Percentiles rank a stretch among this genome's conserved stretches.
Evolutionary conservation across 345 rosid species (phyloP).

Genomic region (Dovyalis caffra): DNA sequence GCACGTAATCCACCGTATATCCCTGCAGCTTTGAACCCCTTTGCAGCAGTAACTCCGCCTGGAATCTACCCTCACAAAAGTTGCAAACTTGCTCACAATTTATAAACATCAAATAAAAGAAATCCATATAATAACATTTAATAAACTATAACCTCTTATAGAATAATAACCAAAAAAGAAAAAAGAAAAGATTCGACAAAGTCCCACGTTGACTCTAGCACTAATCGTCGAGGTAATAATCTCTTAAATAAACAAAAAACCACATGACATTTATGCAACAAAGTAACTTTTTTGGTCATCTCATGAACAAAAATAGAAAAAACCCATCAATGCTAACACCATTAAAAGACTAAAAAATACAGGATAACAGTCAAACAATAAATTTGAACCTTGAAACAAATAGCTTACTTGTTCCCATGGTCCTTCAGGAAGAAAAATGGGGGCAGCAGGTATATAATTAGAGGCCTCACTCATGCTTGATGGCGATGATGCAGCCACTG

Average conservation of each 20-base stretch:
- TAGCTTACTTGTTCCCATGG: slow-evolving; percentile 75
- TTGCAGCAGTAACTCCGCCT: slow-evolving; percentile 93
- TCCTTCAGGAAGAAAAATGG: slow-evolving; percentile 76
- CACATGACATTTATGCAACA: neutral
- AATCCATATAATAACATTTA: neutral
- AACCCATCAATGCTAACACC: neutral
- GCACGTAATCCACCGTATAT: slow-evolving; percentile 85
- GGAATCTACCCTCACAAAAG: slow-evolving; percentile 45
- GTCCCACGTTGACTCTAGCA: neutral
- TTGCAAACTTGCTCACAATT: neutral
- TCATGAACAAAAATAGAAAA: neutral
- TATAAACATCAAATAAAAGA: neutral
- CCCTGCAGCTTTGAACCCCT: slow-evolving; percentile 85
- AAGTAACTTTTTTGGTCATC: neutral
- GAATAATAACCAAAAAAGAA: neutral
- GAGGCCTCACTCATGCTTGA: slow-evolving; percentile 46
- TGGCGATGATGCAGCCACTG: slow-evolving; percentile 16
- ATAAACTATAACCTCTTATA: neutral
- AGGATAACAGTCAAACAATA: neutral
- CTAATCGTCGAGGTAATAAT: neutral
- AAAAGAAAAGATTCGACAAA: neutral
- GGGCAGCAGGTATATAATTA: slow-evolving; percentile 70
- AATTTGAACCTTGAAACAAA: neutral
- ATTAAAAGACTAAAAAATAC: too few relatives aligned
- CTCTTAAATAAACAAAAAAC: neutral